Base-by-base conservation (phyloP, 768 basidiomycete species). In the Lentinula boryana region DNA sequence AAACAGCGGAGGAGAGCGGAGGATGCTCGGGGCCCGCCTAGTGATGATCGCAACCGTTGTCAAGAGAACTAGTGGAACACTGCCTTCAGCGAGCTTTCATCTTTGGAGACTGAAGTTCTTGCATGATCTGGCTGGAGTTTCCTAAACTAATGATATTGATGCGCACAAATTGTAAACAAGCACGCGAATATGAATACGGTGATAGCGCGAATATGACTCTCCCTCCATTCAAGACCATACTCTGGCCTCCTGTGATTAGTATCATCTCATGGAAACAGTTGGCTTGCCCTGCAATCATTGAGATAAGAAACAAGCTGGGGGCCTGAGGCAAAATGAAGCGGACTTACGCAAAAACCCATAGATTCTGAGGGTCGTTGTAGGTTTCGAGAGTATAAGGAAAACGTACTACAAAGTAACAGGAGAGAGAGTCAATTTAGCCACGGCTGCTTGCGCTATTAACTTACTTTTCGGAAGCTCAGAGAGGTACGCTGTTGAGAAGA, bases 311-410 rank as follows among this genome's bases (percentile, higher is more conserved):
- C 18, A 6, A 27, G 53, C 9, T 27, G 18, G 8, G 31, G 10
- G 41, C 16, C 6, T 31, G 16, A 36, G 2, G 15, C 33, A 32
- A 48, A 21, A 60, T n/a, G 27, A 12, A 32, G 8, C 27, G 36
- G 18, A 75, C 78, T 58, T 72, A 84, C 83, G 81, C 81, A 57
- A 82, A 85, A 5, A 65, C 71, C 84, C 84, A 86, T 12, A 86
- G 69, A 61, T 79, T 82, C 58, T 84, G 81, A 0, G 84, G 85
- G 66, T 85, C 79, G 69, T 84, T 86, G 74, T 84, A 86, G 3
- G 84, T 87, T 27, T 84, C 82, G 50, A 69, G 71, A 1, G 85
- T 86, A 67, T 86, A 86, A 10, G 82, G 74, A 72, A 86, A 86
- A 36, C 83, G 82, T 66, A 80, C 83, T 84, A 67, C n/a, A 36